Percentiles rank a stretch among this genome's conserved stretches.
Evolutionary conservation across 116 monocot genomes (phyloP).

Genomic region (Iris pallida): DNA sequence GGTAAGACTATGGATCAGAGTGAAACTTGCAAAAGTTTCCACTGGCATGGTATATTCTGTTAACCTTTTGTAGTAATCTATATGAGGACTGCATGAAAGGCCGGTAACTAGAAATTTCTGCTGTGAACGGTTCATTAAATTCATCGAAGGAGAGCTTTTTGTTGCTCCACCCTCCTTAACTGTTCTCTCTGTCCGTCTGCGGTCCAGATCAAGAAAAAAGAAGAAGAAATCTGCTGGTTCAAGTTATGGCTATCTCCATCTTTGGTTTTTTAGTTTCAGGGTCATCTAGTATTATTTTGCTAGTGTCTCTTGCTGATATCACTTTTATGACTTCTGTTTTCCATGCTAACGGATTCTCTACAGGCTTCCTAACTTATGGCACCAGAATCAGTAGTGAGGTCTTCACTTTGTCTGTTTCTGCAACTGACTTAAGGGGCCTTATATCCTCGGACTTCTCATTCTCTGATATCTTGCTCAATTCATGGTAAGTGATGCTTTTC

Average conservation of each 20-base stretch:
- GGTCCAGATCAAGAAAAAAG: slow-evolving; percentile 20
- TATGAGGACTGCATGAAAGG: slow-evolving; percentile 6
- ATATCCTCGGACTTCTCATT: slow-evolving; percentile 5
- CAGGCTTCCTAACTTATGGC: slow-evolving; percentile 4
- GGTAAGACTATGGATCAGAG: not conserved
- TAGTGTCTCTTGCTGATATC: not conserved
- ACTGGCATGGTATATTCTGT: slow-evolving; percentile 5
- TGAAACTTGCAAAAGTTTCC: slow-evolving; percentile 27
- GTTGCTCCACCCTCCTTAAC: slow-evolving; percentile 11
- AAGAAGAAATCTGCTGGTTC: slow-evolving; percentile 12
- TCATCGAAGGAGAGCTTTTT: not conserved
- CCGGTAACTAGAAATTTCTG: slow-evolving; percentile 6
- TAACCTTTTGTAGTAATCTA: not conserved
- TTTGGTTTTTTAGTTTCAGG: not conserved
- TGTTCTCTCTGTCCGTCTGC: slow-evolving; percentile 19
- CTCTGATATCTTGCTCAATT: slow-evolving; percentile 10
- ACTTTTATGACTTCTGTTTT: slow-evolving; percentile 8
- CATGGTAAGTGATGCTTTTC: slow-evolving; percentile 6
- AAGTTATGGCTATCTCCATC: slow-evolving; percentile 3
- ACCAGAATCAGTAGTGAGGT: not conserved
- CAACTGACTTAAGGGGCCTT: slow-evolving; percentile 3
- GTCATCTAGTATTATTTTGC: not conserved
- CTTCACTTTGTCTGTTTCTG: slow-evolving; percentile 16
- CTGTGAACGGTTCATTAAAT: slow-evolving; percentile 2
- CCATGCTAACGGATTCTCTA: slow-evolving; percentile 11